Conservation (phyloP, 2,329 filamentous ascomycete species). For the Hyphodiscus sp. region DNA sequence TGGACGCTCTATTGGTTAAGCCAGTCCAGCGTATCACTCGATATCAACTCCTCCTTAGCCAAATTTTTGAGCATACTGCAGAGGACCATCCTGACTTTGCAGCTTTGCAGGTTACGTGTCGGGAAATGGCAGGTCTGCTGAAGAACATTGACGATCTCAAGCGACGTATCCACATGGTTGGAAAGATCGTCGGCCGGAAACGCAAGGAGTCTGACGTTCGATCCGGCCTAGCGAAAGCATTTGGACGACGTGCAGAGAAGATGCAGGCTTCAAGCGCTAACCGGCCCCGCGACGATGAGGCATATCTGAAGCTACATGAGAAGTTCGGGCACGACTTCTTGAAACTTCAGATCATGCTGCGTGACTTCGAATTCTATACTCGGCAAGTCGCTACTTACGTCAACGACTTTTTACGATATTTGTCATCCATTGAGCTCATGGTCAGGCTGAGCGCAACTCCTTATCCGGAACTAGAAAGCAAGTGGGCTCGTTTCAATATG, state of each 20-base stretch:
- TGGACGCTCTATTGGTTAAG: slow-evolving; percentile 95
- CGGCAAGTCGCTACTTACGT: slow-evolving; percentile 76
- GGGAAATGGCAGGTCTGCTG: slow-evolving; percentile 57
- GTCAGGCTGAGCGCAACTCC: slow-evolving; percentile 70
- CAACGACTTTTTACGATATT: slow-evolving; percentile 71
- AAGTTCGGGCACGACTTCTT: slow-evolving; percentile 90
- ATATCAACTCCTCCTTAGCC: slow-evolving; percentile 79
- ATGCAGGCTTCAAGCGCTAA: slow-evolving; percentile 70
- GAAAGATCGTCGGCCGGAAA: slow-evolving; percentile 76
- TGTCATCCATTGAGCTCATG: slow-evolving; percentile 75
- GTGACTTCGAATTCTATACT: slow-evolving; percentile 90
- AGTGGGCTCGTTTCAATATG: slow-evolving; percentile 87
- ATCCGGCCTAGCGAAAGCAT: slow-evolving; percentile 78
- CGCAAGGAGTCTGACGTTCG: slow-evolving; percentile 85
- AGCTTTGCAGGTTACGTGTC: slow-evolving; percentile 49
- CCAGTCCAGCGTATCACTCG: slow-evolving; percentile 92
- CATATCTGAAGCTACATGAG: slow-evolving; percentile 74
- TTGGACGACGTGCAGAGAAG: slow-evolving; percentile 60
- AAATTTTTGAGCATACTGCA: slow-evolving; percentile 73
- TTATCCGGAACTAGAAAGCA: slow-evolving; percentile 82
- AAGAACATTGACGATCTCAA: slow-evolving; percentile 92
- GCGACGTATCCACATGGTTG: slow-evolving; percentile 87
- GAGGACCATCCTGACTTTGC: slow-evolving; percentile 75
- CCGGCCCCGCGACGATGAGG: slow-evolving; percentile 65
- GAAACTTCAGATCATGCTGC: slow-evolving; percentile 75